phyloP scores from a whole-genome alignment of 2,329 filamentous ascomycete genomes.

The Cladosporium sp. region DNA sequence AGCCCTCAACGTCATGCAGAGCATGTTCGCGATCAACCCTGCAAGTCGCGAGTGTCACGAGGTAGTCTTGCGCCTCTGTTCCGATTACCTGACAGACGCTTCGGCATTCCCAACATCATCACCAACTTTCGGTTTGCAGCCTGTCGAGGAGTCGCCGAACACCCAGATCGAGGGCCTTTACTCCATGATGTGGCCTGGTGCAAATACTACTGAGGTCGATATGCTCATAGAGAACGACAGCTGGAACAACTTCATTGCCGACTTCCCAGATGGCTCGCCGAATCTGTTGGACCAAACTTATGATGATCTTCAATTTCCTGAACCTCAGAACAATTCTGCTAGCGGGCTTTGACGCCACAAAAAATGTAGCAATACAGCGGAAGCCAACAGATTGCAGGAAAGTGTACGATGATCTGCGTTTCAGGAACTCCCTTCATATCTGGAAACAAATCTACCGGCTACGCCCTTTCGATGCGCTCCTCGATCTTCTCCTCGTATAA shows the following conservation, averaged over 20 bases:
- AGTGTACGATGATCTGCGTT: no score
- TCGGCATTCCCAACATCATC: background rate
- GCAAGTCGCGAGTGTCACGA: conserved; percentile 41
- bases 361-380: no score
- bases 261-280: conserved; percentile 14
- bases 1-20: conserved; percentile 36
- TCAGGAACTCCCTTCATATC: no score
- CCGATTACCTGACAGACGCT: conserved; percentile 27
- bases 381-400: no score
- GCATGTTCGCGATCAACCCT: conserved; percentile 37
- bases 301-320: background rate
- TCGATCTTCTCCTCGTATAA: conserved; percentile 18
- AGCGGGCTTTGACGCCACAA: no score
- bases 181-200: conserved; percentile 47
- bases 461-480: conserved; percentile 16
- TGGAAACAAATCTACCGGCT: no score
- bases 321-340: no score
- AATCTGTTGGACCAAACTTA: background rate
- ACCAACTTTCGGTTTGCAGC: conserved; percentile 13
- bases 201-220: conserved; percentile 19
- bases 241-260: conserved; percentile 17
- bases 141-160: conserved; percentile 36
- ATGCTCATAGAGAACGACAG: conserved; percentile 21
- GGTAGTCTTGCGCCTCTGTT: conserved; percentile 41
- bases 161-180: conserved; percentile 43